Percentiles rank a stretch among this genome's conserved stretches.
These are phyloP conservation scores for Nicotiana undulata DNA, from an alignment of 257 asterid species.

Conservation along the genomic window DNA sequence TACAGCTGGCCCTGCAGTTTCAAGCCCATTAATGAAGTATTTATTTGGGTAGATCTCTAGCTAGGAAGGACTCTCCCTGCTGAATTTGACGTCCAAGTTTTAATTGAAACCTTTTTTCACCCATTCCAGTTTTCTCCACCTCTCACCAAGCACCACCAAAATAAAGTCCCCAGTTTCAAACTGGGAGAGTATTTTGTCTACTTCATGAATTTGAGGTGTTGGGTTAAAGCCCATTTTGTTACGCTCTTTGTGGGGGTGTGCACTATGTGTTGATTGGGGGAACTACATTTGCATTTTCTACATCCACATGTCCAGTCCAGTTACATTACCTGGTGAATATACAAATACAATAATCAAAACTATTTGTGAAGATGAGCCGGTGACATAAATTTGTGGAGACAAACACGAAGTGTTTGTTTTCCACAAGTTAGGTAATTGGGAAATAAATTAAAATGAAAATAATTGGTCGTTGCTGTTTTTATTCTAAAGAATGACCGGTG, in stretches of 20 bases:
- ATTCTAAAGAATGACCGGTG: background rate
- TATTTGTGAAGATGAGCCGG: background rate
- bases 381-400: background rate
- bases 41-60: background rate
- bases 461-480: background rate
- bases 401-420: background rate
- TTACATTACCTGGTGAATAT: background rate
- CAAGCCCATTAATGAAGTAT: too few relatives aligned
- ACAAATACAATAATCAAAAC: background rate
- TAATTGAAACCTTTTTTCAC: background rate
- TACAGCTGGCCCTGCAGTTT: too few relatives aligned
- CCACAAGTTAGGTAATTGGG: background rate
- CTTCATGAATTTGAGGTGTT: background rate
- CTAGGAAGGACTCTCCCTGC: background rate
- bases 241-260: background rate
- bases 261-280: background rate
- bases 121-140: background rate
- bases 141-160: background rate
- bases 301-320: background rate
- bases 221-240: background rate
- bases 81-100: background rate
- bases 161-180: background rate
- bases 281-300: background rate
- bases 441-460: background rate
- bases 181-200: background rate